A percentile compares a stretch with the other conserved stretches of the same genome.
phyloP scores from a whole-genome alignment of 1,139 yeast genomes.

The Geotrichum carabidarum region DNA sequence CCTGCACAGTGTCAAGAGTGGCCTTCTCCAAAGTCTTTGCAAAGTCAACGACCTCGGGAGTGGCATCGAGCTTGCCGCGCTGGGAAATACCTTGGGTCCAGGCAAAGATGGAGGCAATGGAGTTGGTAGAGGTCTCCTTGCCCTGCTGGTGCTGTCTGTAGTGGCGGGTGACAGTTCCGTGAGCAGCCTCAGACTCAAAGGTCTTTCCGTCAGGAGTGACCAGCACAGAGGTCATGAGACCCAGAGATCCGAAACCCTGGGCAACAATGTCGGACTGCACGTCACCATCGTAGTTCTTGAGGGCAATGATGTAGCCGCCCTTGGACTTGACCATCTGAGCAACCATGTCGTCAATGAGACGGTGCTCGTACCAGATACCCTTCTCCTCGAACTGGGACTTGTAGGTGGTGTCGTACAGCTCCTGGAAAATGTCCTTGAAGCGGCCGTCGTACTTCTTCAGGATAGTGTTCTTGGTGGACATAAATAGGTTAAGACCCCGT shows the following conservation, averaged over 20 bases:
- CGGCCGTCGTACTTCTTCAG: conserved; percentile 90
- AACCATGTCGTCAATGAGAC: conserved; percentile 96
- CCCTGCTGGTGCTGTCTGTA: conserved; percentile 93
- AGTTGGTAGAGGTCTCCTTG: conserved; percentile 94
- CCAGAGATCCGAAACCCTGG: conserved; percentile 94
- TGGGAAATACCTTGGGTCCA: conserved; percentile 91
- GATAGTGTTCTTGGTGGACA: conserved; percentile 91
- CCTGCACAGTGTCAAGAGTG: conserved; percentile 77
- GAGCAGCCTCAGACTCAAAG: conserved; percentile 95
- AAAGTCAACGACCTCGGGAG: conserved; percentile 77
- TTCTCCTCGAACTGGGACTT: conserved; percentile 63
- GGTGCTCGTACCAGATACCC: conserved; percentile 92
- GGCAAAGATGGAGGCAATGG: conserved; percentile 95
- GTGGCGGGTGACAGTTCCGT: conserved; percentile 96
- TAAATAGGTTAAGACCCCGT: conserved; percentile 70
- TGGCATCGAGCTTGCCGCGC: conserved; percentile 82
- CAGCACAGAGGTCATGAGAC: conserved; percentile 91
- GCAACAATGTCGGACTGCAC: conserved; percentile 96
- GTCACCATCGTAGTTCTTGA: conserved; percentile 97
- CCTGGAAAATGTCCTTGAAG: conserved; percentile 88
- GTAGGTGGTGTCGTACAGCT: conserved; percentile 66
- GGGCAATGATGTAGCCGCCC: conserved; percentile 91
- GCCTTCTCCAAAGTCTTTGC: conserved; percentile 76
- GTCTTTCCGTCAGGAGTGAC: conserved; percentile 94
- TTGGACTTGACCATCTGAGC: conserved; percentile 95